These are phyloP conservation scores for Mrakia blollopis DNA, from an alignment of 768 basidiomycete species.

Conservation along the genomic window DNA sequence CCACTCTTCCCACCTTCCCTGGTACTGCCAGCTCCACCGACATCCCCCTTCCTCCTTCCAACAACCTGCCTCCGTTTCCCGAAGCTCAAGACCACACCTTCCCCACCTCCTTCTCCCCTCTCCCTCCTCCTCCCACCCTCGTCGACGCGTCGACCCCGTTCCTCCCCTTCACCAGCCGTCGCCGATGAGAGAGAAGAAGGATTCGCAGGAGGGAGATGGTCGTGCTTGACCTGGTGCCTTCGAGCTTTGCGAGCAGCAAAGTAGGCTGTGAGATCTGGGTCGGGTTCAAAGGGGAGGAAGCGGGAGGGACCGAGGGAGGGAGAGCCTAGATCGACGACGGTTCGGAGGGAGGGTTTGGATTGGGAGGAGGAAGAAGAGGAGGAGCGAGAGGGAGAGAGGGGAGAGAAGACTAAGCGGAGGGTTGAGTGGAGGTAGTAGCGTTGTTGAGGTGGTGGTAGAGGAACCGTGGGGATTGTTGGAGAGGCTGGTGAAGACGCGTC, in stretches of 20 bases:
- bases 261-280: not conserved
- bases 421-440: conserved; percentile 38
- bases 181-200: not conserved
- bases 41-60: not conserved
- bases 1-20: not conserved
- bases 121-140: not conserved
- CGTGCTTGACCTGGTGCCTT: not conserved
- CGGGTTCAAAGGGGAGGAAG: not conserved
- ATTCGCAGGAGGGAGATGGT: not conserved
- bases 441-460: not conserved
- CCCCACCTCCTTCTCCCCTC: conserved; percentile 6
- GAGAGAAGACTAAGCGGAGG: conserved; percentile 41
- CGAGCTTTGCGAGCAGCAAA: not conserved
- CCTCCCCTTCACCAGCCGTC: not conserved
- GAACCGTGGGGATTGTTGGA: not conserved
- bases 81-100: not conserved
- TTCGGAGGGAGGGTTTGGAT: not conserved
- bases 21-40: too few species aligned
- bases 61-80: conserved; percentile 11
- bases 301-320: conserved; percentile 4
- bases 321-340: conserved; percentile 1
- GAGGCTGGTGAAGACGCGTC: conserved; percentile 13
- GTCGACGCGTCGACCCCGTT: not conserved
- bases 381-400: conserved; percentile 28
- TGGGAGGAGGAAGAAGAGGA: not conserved